Conservation (phyloP, 2,329 filamentous ascomycete genomes). For the Colletotrichum higginsianum region DNA sequence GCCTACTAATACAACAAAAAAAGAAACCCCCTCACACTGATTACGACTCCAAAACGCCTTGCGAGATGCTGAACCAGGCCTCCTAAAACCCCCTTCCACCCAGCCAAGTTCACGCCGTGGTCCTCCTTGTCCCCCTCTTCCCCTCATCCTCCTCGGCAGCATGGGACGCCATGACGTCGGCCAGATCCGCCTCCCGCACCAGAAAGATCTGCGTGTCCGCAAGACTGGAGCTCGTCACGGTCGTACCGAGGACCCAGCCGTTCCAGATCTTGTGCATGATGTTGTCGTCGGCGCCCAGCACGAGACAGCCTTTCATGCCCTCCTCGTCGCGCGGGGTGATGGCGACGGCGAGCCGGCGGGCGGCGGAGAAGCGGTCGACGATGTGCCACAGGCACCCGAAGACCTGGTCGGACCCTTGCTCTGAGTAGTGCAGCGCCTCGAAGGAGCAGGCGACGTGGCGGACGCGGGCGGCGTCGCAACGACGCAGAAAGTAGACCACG, state of each 20-base stretch:
- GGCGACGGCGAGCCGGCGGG: conserved; percentile 56
- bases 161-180: conserved; percentile 48
- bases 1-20: background rate
- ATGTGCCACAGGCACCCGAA: conserved; percentile 65
- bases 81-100: background rate
- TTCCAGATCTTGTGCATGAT: conserved; percentile 65
- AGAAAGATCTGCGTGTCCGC: conserved; percentile 61
- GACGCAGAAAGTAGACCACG: conserved; percentile 63
- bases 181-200: conserved; percentile 60
- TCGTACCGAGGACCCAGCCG: conserved; percentile 60
- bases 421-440: conserved; percentile 59
- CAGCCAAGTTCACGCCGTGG: background rate
- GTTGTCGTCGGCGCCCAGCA: conserved; percentile 52
- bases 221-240: conserved; percentile 56
- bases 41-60: background rate
- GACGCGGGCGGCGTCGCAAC: conserved; percentile 61
- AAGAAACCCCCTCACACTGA: background rate
- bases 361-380: conserved; percentile 59
- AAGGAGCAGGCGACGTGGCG: conserved; percentile 61
- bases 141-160: conserved; percentile 23
- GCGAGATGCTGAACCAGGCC: background rate
- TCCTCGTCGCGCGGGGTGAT: conserved; percentile 57
- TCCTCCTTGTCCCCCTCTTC: background rate
- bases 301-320: conserved; percentile 47
- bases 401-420: conserved; percentile 60